phyloP scores from a whole-genome alignment of 2,329 filamentous ascomycete genomes.

The Raffaelea deltoideospora region DNA sequence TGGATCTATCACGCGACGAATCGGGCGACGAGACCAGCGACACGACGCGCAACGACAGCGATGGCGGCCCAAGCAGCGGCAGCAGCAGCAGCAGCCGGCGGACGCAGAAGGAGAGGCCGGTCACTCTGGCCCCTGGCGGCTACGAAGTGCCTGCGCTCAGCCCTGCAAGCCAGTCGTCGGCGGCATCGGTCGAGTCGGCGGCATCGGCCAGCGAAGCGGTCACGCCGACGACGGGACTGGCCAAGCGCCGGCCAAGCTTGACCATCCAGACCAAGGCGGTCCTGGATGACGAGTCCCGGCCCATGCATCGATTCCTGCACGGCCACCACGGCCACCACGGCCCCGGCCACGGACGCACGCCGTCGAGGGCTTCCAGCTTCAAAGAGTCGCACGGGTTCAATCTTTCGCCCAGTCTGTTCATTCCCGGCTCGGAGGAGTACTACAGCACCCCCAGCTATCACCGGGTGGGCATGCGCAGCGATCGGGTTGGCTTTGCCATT shows the following conservation, averaged over 20 bases:
- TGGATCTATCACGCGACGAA: slow-evolving; percentile 25
- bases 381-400: slow-evolving; percentile 44
- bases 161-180: slow-evolving; percentile 30
- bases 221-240: slow-evolving; percentile 25
- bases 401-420: slow-evolving; percentile 46
- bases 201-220: slow-evolving; percentile 25
- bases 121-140: slow-evolving; percentile 16
- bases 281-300: slow-evolving; percentile 1
- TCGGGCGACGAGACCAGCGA: neutral
- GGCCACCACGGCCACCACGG: slow-evolving; percentile 8
- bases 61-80: neutral
- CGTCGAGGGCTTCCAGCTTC: slow-evolving; percentile 37
- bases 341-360: slow-evolving; percentile 21
- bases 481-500: slow-evolving; percentile 7
- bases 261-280: slow-evolving; percentile 4
- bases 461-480: neutral
- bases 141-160: slow-evolving; percentile 33
- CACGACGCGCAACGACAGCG: no score
- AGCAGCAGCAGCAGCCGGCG: neutral
- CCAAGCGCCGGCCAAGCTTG: slow-evolving; percentile 12
- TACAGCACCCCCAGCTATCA: slow-evolving; percentile 13
- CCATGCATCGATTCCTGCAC: no score
- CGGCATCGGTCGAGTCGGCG: slow-evolving; percentile 22
- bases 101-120: slow-evolving; percentile 2
- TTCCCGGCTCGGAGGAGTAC: slow-evolving; percentile 36